Base-by-base conservation (phyloP, 2,329 filamentous ascomycete genomes). In the Thelonectria rubi region DNA sequence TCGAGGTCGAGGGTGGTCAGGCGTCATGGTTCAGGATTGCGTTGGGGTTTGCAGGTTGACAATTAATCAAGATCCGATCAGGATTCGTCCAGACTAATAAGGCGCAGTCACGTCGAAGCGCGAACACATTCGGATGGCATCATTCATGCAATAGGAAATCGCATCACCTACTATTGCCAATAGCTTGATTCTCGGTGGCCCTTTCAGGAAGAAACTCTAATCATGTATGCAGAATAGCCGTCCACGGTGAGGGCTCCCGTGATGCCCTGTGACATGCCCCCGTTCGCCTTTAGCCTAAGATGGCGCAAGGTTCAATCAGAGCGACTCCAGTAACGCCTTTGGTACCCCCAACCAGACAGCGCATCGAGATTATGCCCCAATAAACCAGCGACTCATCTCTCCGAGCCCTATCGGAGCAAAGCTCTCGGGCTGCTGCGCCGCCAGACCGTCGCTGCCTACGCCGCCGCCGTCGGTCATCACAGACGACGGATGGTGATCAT, bases 11-110 rank as follows among this genome's bases (percentile, higher is more conserved):
- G 40, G 34, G 18, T 15, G 34, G 17, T 21, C 21, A 42, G 52
- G 58, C 52, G 58, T 55, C 39, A 55, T 46, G 37, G 51, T 55
- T 60, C 45, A 55, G 51, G 45, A 26, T n/a, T 11, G 30, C 39
- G 26, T 42, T 30, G 26, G 20, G 39, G 20, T 24, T 46, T 60
- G 45, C 40, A 43, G 9, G 18, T 18, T 40, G 18, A 24, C 12
- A 49, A n/a, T 20, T 26, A n/a, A 40, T 21, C n/a, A 46, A 43
- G 55, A 52, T 58, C 40, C 40, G 39, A 42, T 42, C 39, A 42
- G 17, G 39, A 42, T 42, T 42, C 17, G 39, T 37, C 34, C 34
- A 37, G 14, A 37, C 34, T 37, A 37, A 12, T 14, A 37, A 37
- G 26, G 34, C 34, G 15, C 34, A 14, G 12, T 37, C 34, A 37